These are phyloP conservation scores for Exophiala phaeomuriformis DNA, from an alignment of 2,329 filamentous ascomycete species.

Conservation along the genomic window DNA sequence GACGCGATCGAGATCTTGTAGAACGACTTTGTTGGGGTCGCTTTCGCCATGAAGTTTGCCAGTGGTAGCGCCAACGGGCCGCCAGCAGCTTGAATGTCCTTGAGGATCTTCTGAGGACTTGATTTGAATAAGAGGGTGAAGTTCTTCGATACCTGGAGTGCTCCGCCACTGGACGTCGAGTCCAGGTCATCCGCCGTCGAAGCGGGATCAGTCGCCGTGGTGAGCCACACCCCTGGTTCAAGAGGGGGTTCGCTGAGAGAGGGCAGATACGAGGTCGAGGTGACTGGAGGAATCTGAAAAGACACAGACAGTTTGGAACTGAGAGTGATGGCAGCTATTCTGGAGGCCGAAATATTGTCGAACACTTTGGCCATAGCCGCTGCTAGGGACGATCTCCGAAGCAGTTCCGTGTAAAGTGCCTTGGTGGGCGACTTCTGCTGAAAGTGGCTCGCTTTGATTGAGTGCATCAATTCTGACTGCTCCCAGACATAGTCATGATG, in stretches of 20 bases:
- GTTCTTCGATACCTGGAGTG: constrained; percentile 67
- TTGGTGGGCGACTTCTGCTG: constrained; percentile 15
- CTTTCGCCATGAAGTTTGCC: constrained; percentile 60
- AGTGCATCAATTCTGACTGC: constrained; percentile 75
- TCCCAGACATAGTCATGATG: constrained; percentile 85
- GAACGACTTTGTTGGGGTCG: constrained; percentile 59
- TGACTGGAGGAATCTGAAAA: constrained; percentile 55
- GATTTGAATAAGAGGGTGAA: constrained; percentile 80
- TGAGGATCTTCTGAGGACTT: constrained; percentile 72
- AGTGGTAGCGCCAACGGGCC: constrained; percentile 70
- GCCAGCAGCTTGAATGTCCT: constrained; percentile 59
- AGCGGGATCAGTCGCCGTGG: constrained; percentile 70
- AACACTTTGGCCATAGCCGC: constrained; percentile 76
- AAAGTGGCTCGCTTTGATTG: constrained; percentile 52
- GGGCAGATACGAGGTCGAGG: constrained; percentile 66
- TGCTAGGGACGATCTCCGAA: constrained; percentile 66
- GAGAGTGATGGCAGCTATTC: constrained; percentile 67
- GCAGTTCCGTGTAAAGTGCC: constrained; percentile 37
- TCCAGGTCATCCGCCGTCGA: constrained; percentile 48
- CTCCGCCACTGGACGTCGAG: constrained; percentile 38
- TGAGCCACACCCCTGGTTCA: constrained; percentile 71
- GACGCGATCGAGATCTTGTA: constrained; percentile 57
- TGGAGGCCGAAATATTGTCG: constrained; percentile 71
- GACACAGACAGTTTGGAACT: constrained; percentile 46
- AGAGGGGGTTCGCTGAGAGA: constrained; percentile 56